Evolutionary conservation across 2,329 filamentous ascomycete genomes (phyloP), one percentile per base, ranked within the genome.

Genomic region (Fusarium duplospermum): DNA sequence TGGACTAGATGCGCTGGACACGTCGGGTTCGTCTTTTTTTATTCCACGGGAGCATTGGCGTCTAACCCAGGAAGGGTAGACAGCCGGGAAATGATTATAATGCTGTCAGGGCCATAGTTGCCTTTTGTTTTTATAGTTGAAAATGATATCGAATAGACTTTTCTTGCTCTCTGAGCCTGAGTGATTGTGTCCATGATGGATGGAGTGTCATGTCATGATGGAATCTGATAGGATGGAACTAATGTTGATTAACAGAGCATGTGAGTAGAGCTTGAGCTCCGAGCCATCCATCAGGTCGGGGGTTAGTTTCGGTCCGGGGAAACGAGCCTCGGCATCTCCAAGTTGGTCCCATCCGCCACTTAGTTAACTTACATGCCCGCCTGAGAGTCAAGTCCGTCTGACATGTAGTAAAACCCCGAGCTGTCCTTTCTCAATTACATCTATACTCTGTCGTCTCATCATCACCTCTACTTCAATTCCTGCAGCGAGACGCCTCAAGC

Each of bases 21-120:
- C 62, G 71, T 71, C 64, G 66, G 69, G 58, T 73, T 76, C 69
- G 67, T 73, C 69, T 74, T 78, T 74, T 78, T 42, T 78, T 47
- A 65, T 76, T 73, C 68, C 67, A 73, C 66, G 69, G 76, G 76
- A 74, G 76, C 72, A 74, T 67, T 75, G 76, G 76, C 70, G 73
- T 78, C 76, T 69, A 67, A 54, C 73, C 76, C 68, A 69, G 73
- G 68, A 68, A 69, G 69, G 75, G 73, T 64, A 71, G 76, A 75
- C 62, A 63, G 68, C 74, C 68, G 47, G 67, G 77, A 72, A 77
- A 78, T 74, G 72, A 71, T 76, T 73, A 77, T 80, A 79, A 77
- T 76, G 72, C 75, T 76, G 74, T 80, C 68, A 75, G 70, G 78
- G 76, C 73, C 70, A 72, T 63, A 62, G 58, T 68, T 74, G 77